phyloP scores from a whole-genome alignment of 2,329 filamentous ascomycete species.

The Diaporthe citriasiana region DNA sequence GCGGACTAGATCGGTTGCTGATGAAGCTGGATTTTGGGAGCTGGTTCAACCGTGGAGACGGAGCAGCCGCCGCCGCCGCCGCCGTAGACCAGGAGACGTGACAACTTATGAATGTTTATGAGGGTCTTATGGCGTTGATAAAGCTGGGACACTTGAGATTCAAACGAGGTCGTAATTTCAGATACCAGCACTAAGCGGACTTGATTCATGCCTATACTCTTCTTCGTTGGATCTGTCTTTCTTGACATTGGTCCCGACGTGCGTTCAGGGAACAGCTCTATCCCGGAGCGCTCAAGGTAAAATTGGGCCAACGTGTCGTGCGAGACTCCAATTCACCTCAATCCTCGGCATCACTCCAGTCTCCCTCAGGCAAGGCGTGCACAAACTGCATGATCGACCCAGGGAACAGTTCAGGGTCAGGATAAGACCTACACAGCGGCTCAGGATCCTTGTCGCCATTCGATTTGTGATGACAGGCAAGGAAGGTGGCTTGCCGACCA shows the following conservation, averaged over 20 bases:
- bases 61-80: slow-evolving; percentile 32
- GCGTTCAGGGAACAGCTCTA: too few species aligned
- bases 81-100: not conserved
- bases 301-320: not conserved
- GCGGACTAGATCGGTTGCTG: slow-evolving; percentile 85
- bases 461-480: not conserved
- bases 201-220: not conserved
- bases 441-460: not conserved
- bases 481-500: slow-evolving; percentile 26
- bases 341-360: slow-evolving; percentile 14
- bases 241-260: not conserved
- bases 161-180: not conserved
- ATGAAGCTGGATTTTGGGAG: slow-evolving; percentile 88
- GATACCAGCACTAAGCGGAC: slow-evolving; percentile 30
- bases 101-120: not conserved
- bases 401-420: slow-evolving; percentile 41
- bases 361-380: slow-evolving; percentile 10
- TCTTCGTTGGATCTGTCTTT: not conserved
- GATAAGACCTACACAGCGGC: slow-evolving; percentile 32
- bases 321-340: not conserved
- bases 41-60: slow-evolving; percentile 62
- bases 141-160: not conserved
- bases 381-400: slow-evolving; percentile 42
- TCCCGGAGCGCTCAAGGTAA: not conserved
- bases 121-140: slow-evolving; percentile 27